Evolutionary conservation across 179 eudicot genomes (phyloP).

Genomic region (Gypsophila paniculata): DNA sequence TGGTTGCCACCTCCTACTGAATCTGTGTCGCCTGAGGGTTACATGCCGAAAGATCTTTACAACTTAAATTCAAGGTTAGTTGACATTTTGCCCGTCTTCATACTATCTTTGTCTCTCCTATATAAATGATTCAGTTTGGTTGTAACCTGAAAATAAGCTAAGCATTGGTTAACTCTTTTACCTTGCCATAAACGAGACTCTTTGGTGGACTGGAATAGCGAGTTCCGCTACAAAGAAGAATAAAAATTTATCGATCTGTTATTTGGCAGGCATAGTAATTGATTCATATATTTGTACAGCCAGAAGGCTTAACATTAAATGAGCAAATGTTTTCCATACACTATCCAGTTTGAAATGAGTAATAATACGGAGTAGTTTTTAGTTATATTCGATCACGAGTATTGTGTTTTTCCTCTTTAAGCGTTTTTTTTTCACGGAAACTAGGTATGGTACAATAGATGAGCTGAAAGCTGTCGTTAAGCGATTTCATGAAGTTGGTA

Average conservation of each 20-base stretch:
- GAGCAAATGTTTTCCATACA: too few species aligned
- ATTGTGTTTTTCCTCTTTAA: constrained; percentile 10
- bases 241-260: too few species aligned
- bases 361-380: not conserved
- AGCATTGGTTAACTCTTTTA: not conserved
- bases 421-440: constrained; percentile 22
- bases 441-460: constrained; percentile 79
- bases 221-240: too few species aligned
- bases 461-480: constrained; percentile 71
- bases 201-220: too few species aligned
- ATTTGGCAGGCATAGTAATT: not conserved
- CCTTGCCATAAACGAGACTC: too few species aligned
- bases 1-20: constrained; percentile 99
- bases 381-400: constrained; percentile 4
- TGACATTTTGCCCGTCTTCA: not conserved
- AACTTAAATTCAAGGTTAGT: constrained; percentile 85
- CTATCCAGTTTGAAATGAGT: not conserved
- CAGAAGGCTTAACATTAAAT: not conserved
- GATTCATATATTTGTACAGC: not conserved
- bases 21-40: constrained; percentile 97
- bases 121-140: not conserved
- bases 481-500: constrained; percentile 64
- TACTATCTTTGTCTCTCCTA: not conserved
- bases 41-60: constrained; percentile 95
- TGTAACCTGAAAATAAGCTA: not conserved